Base-by-base conservation (phyloP, 2,329 filamentous ascomycete genomes). In the Microcyclosporella mali region DNA sequence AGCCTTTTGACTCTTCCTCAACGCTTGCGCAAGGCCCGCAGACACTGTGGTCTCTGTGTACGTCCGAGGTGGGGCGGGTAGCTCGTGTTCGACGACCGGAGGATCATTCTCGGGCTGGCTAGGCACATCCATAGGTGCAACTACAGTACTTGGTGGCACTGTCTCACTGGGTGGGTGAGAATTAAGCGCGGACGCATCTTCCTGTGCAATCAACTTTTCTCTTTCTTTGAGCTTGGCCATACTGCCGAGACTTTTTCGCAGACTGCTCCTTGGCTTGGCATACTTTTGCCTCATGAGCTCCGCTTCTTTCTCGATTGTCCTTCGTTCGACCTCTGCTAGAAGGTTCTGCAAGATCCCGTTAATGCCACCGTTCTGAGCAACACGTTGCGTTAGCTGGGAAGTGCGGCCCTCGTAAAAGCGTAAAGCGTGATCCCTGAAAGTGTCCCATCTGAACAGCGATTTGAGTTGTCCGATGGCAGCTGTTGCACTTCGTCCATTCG, bases 371-470 rank as follows among this genome's bases (percentile, higher is more conserved):
- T 69, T 64, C 2, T 52, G 37, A 8, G 59, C 52, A 14, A 80
- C 63, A 1, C 64, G 58, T 2, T 53, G 39, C 15, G 66, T 57
- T 32, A 81, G 66, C 45, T 79, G 72, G 8, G 33, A 25, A 36
- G 48, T 43, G 28, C 59, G 57, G 9, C 38, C 19, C 2, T 50
- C 45, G 38, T 46, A 55, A 41, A 59, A 63, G 12, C 40, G 31
- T 11, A 59, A 16, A 3, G 50, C 56, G 7, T 66, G 58, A 1
- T 69, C 49, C 4, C 74, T 56, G 40, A 79, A 75, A 2, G 60
- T 52, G 0, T 64, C 52, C 75, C 76, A 81, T 2, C 69, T 65
- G 53, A 72, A 82, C 1, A 55, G 49, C 2, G 59, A 55, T 28
- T 67, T 65, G 4, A 82, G 50, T 1, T 53, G 57, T 2, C 68